Base-by-base conservation (phyloP, 2,329 filamentous ascomycete species). In the Metarhizium humberi region DNA sequence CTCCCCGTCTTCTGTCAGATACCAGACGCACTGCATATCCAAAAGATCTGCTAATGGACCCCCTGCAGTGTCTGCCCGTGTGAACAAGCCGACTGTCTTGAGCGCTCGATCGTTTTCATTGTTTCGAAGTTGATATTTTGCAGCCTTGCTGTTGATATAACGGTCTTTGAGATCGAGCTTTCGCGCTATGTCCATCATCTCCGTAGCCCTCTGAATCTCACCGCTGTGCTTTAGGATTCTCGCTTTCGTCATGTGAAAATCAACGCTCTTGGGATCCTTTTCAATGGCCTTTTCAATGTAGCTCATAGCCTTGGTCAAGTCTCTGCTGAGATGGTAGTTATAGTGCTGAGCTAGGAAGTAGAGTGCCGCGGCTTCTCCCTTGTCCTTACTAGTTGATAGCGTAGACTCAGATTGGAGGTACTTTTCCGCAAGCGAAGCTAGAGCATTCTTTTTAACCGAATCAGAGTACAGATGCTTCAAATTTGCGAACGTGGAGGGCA, bases 1-100 rank as follows among this genome's bases (percentile, higher is more conserved):
- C 73, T 96, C 89, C 55, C 90, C 94, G 67, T 99, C 95, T 73
- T 99, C 94, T 5, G 90, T 94, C 65, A 99, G 75, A 69, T 86
- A 99, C 95, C 94, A 99, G 63, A 97, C 84, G 69, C 92, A 96
- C 73, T 99, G 94, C 94, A 99, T 99, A 64, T 99, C 94, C 61
- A 95, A 81, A 40, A 99, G 81, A 70, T 99, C 94, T 50, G 87
- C 88, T 45, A 99, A 76, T 4, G 95, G 89, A 1, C 94, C 94
- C 6, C 90, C 91, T 13, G 87, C 81, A 4, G 90, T 88, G 66
- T 99, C 94, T 53, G 92, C 92, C 54, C 92, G 81, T 0, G 95
- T 99, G 72, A 99, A 99, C 60, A 96, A 82, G 59, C 90, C 89
- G 78, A 97, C 91, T 0, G 90, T 96, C 64, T 89, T 84, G 53